These are phyloP conservation scores for Eucalyptus cloeziana DNA, from an alignment of 345 rosid genomes.

Conservation along the genomic window DNA sequence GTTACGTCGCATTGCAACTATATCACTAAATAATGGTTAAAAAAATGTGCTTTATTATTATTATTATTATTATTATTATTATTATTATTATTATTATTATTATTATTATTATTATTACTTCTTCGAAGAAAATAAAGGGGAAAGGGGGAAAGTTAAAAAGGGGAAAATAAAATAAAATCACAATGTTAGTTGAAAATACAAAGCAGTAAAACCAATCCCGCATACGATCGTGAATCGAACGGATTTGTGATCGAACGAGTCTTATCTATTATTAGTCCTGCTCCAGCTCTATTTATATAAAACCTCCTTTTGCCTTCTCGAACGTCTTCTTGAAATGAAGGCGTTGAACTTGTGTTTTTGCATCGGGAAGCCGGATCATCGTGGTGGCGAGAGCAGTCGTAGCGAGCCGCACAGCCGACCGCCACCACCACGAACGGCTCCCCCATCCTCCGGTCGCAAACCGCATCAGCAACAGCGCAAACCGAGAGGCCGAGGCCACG, in stretches of 20 bases:
- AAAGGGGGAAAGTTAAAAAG: neutral
- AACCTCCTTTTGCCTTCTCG: neutral
- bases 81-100: no score
- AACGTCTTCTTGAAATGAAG: neutral
- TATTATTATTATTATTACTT: neutral
- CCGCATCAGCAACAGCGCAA: neutral
- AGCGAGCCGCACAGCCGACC: neutral
- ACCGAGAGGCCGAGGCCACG: neutral
- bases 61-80: neutral
- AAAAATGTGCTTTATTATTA: neutral
- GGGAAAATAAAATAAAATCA: neutral
- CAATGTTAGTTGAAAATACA: neutral
- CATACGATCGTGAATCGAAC: neutral
- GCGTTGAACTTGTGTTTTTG: neutral
- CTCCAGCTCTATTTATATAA: neutral
- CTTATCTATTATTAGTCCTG: neutral
- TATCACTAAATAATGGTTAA: no score
- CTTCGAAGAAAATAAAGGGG: neutral
- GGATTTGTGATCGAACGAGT: neutral
- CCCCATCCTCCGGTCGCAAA: neutral
- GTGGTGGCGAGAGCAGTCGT: neutral
- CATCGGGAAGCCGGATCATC: neutral
- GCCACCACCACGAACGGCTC: neutral
- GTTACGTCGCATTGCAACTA: neutral
- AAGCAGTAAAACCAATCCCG: neutral